A percentile compares a stretch with the other conserved stretches of the same genome.
These are phyloP conservation scores for Amauroascus niger DNA, from an alignment of 2,329 filamentous ascomycete species.

Conservation along the genomic window DNA sequence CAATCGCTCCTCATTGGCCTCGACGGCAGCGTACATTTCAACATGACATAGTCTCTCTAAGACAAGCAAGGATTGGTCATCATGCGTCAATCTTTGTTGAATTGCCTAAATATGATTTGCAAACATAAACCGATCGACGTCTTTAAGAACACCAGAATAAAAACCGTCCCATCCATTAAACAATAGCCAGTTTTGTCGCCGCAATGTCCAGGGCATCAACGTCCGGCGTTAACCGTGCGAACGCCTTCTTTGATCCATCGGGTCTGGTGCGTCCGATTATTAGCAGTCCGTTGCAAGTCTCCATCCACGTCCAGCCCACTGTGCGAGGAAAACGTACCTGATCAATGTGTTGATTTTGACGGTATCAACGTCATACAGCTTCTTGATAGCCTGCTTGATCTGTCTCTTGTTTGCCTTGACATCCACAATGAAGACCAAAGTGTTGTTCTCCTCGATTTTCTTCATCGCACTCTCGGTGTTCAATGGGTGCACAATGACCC, in stretches of 20 bases:
- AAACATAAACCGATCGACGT: conserved; percentile 14
- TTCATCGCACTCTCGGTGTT: conserved; percentile 99
- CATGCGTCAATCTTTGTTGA: conserved; percentile 11
- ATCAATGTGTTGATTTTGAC: conserved; percentile 99
- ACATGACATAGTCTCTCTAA: not conserved
- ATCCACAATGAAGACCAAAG: conserved; percentile 93
- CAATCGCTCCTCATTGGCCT: not conserved
- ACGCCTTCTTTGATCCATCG: conserved; percentile 98
- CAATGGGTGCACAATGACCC: conserved; percentile 93
- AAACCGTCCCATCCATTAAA: conserved; percentile 47
- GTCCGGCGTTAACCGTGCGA: conserved; percentile 86
- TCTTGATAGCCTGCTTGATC: conserved; percentile 97
- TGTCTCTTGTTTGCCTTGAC: conserved; percentile 99
- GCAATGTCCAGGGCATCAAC: conserved; percentile 99
- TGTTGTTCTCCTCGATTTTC: conserved; percentile 99
- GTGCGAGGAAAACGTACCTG: conserved; percentile 52
- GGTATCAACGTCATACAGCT: conserved; percentile 96
- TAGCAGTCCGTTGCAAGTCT: conserved; percentile 3
- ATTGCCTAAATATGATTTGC: conserved; percentile 11
- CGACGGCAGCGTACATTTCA: not conserved
- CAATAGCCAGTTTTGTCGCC: conserved; percentile 95
- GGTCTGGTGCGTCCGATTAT: conserved; percentile 48
- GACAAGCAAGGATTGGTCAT: not conserved
- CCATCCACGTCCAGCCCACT: too few species aligned
- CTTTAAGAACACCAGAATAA: conserved; percentile 12